Percentiles rank a stretch among this genome's conserved stretches.
phyloP scores from a whole-genome alignment of 495 filamentous ascomycete species.

The Penicillium tannophilum region DNA sequence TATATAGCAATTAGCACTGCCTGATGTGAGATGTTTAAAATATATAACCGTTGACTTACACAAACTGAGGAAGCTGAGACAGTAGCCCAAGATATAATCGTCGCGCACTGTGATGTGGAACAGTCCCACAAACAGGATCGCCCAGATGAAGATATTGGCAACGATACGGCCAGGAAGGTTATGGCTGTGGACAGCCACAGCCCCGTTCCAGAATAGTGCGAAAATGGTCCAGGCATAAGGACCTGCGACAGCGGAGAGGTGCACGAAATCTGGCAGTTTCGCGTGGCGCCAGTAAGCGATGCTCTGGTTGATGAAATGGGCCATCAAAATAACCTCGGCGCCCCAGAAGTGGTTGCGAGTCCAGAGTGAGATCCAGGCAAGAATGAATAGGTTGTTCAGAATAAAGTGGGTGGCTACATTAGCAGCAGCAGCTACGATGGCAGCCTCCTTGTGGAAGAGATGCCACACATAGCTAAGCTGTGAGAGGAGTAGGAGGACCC shows the following conservation, averaged over 20 bases:
- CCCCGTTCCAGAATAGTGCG: conserved; percentile 84
- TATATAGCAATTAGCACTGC: conserved; percentile 1
- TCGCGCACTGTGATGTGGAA: conserved; percentile 70
- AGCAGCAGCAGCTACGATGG: conserved; percentile 65
- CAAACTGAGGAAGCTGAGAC: conserved; percentile 68
- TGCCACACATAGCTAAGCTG: conserved; percentile 76
- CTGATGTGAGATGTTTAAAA: background rate
- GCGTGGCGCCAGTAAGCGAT: conserved; percentile 78
- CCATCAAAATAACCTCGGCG: conserved; percentile 70
- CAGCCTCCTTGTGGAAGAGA: conserved; percentile 66
- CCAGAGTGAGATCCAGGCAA: conserved; percentile 81
- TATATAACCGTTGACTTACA: conserved; percentile 42
- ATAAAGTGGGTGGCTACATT: conserved; percentile 84
- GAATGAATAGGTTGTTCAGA: conserved; percentile 76
- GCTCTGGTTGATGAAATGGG: conserved; percentile 79
- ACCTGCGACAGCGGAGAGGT: conserved; percentile 70
- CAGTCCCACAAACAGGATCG: conserved; percentile 68
- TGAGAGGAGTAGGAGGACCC: conserved; percentile 72
- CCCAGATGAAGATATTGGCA: conserved; percentile 86
- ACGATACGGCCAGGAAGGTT: conserved; percentile 68
- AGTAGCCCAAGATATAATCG: conserved; percentile 84
- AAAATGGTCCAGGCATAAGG: conserved; percentile 84
- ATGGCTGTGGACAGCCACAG: conserved; percentile 66
- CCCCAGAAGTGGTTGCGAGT: conserved; percentile 70
- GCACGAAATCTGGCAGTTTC: conserved; percentile 67